Conservation (phyloP, 2,329 filamentous ascomycete species). For the Penicillium sp. region DNA sequence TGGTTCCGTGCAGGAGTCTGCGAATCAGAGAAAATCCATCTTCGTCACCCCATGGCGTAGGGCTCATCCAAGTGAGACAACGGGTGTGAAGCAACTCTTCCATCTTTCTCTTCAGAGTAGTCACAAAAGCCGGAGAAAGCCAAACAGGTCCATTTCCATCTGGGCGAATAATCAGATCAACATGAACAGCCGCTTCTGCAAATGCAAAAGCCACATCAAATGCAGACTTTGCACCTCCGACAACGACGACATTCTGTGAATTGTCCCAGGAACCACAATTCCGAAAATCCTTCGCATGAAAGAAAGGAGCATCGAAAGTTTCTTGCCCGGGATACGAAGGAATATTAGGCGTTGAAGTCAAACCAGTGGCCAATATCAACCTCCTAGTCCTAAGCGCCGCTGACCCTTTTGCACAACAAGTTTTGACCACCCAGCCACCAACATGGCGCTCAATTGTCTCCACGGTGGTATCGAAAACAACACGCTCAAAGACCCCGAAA, state of each 20-base stretch:
- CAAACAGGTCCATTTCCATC: constrained; percentile 56
- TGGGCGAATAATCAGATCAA: background rate
- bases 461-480: constrained; percentile 30
- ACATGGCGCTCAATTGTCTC: background rate
- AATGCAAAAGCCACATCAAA: constrained; percentile 67
- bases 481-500: constrained; percentile 32
- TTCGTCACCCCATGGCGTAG: constrained; percentile 65
- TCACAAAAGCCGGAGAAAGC: constrained; percentile 62
- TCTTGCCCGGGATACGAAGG: constrained; percentile 52
- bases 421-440: background rate
- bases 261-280: constrained; percentile 43
- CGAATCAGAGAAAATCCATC: constrained; percentile 50
- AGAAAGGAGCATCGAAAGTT: constrained; percentile 49
- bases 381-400: constrained; percentile 47
- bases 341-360: constrained; percentile 54
- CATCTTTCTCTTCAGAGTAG: constrained; percentile 61
- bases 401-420: constrained; percentile 30
- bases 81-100: constrained; percentile 64
- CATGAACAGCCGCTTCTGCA: constrained; percentile 53
- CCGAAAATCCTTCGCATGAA: constrained; percentile 43
- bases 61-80: constrained; percentile 67
- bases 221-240: constrained; percentile 66
- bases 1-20: background rate
- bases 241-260: constrained; percentile 51
- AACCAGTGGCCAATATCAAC: constrained; percentile 58